These are phyloP conservation scores for Fusarium heterosporum DNA, from an alignment of 2,329 filamentous ascomycete species.

Conservation along the genomic window DNA sequence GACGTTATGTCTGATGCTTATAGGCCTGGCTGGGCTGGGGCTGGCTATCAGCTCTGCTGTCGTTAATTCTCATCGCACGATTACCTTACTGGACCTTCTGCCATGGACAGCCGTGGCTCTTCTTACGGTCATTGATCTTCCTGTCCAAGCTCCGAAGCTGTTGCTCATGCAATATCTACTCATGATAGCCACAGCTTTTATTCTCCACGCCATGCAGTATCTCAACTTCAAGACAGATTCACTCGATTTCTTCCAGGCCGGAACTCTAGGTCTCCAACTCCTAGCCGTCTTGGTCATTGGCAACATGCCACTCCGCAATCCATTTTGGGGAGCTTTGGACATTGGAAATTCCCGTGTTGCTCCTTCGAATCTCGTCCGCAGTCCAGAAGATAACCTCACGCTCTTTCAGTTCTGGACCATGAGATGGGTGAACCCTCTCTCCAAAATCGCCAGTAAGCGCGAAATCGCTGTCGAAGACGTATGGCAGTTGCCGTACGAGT, in stretches of 20 bases:
- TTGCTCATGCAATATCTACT: conserved; percentile 55
- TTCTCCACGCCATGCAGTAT: conserved; percentile 49
- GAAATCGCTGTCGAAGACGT: conserved; percentile 83
- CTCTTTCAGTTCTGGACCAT: conserved; percentile 88
- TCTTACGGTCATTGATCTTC: conserved; percentile 54
- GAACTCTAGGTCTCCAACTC: conserved; percentile 40
- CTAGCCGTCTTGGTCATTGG: conserved; percentile 49
- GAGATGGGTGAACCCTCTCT: conserved; percentile 83
- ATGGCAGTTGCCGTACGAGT: conserved; percentile 83
- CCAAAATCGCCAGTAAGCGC: conserved; percentile 70
- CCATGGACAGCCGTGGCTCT: conserved; percentile 56
- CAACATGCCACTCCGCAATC: conserved; percentile 55
- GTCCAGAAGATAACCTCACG: conserved; percentile 81
- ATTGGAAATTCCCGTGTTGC: conserved; percentile 48
- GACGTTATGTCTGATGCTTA: conserved; percentile 52
- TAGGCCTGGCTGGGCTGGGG: conserved; percentile 52
- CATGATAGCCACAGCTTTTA: conserved; percentile 50
- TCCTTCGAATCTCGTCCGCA: conserved; percentile 63
- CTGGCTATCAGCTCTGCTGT: conserved; percentile 50
- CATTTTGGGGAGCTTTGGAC: conserved; percentile 49
- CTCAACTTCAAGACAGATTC: conserved; percentile 41
- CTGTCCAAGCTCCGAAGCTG: conserved; percentile 56
- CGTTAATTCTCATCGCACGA: conserved; percentile 44
- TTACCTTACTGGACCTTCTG: conserved; percentile 50
- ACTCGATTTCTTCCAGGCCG: conserved; percentile 41